Percentiles rank a stretch among this genome's conserved stretches.
Evolutionary conservation across 176 grass and related monocot species (phyloP).

Genomic region (Avena insularis): DNA sequence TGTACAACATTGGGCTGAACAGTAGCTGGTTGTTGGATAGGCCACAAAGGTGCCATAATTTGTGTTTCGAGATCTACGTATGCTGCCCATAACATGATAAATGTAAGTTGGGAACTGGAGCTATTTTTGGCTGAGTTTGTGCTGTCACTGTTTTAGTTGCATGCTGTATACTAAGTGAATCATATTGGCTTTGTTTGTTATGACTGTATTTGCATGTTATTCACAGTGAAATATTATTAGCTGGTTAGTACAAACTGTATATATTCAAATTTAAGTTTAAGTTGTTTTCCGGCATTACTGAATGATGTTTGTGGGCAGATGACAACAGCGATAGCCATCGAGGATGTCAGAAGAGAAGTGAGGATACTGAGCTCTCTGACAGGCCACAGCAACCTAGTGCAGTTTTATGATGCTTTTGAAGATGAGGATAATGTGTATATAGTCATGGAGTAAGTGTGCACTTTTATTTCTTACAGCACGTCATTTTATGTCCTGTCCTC

Average conservation of each 20-base stretch:
- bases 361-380: slow-evolving; percentile 97
- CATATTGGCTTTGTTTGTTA: not conserved
- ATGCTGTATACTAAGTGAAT: not conserved
- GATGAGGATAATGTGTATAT: slow-evolving; percentile 99
- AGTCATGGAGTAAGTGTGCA: slow-evolving; percentile 94
- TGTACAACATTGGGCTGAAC: slow-evolving; percentile 41
- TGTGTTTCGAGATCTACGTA: slow-evolving; percentile 39
- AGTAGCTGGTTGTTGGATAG: slow-evolving; percentile 50
- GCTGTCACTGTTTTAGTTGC: slow-evolving; percentile 32
- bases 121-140: slow-evolving; percentile 40
- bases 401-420: slow-evolving; percentile 95
- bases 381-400: slow-evolving; percentile 92
- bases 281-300: slow-evolving; percentile 37
- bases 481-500: slow-evolving; percentile 18
- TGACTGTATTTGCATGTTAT: not conserved
- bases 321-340: slow-evolving; percentile 97
- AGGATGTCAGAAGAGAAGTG: slow-evolving; percentile 98
- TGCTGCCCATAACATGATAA: slow-evolving; percentile 19
- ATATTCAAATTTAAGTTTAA: slow-evolving; percentile 24
- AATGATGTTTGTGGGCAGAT: slow-evolving; percentile 64
- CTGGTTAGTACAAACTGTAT: slow-evolving; percentile 20
- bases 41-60: slow-evolving; percentile 35
- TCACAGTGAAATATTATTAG: not conserved
- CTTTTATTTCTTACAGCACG: not conserved
- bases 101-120: not conserved